Base-by-base conservation (phyloP, 2,329 filamentous ascomycete species). In the Phyllosticta citribraziliensis region DNA sequence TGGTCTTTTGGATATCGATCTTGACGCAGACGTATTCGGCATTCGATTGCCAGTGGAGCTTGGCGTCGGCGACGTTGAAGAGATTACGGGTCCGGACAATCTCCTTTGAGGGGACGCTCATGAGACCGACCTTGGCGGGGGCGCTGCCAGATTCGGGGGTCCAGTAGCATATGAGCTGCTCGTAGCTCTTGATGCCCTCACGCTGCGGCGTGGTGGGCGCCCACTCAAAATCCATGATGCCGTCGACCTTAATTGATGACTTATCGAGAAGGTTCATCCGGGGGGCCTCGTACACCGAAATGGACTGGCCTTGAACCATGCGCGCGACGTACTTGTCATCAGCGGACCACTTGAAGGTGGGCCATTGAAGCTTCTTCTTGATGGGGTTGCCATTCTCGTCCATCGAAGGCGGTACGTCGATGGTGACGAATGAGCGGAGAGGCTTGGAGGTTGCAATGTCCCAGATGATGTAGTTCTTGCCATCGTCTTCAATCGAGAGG, bases 401-500 rank as follows among this genome's bases (percentile, higher is more conserved):
- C 56, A 75, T 76, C 47, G 78, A 77, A 56, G 83, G 80, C 30
- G 89, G 85, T 14, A 89, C 78, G 67, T 99, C 94, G 65, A 96
- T 83, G 67, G 93, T 96, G 65, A 90, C 86, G 72, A 99, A 99
- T 0, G 94, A 97, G 65, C 94, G 89, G 57, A 99, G 82, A 61
- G 93, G 91, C 74, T 93, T 89, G 69, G 85, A 87, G 10, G 93
- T 94, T 58, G 89, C 88, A 64, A 97, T 87, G 71, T 97, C 93
- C 94, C 94, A 99, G 71, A 99, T 92, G 71, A 99, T 88, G 76
- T 97, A 97, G 82, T 97, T 97, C 82, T 97, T 97, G 75, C 94
- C 94, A 69, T 99, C 93, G 71, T 99, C 94, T 70, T 97, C 94
- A 63, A 91, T 63, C 17, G 76, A 76, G 6, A 80, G 80, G 3